Conservation (phyloP, 495 filamentous ascomycete species). For the Penicillium roqueforti region DNA sequence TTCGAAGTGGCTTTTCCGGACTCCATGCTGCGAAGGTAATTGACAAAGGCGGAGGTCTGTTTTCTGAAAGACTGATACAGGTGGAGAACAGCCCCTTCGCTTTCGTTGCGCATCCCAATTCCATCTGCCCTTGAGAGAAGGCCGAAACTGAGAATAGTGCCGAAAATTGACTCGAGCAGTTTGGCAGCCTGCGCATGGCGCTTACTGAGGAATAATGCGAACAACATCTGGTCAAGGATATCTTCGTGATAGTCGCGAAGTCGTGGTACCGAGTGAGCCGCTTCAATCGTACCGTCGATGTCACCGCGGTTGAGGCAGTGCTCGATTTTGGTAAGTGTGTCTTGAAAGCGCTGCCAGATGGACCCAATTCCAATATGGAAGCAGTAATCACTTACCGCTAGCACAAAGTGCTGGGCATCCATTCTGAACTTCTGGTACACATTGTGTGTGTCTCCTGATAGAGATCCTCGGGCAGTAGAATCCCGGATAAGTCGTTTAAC, state of each 20-base stretch:
- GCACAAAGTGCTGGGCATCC: slow-evolving; percentile 75
- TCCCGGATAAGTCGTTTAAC: slow-evolving; percentile 66
- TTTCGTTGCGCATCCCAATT: slow-evolving; percentile 31
- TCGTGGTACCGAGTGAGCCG: slow-evolving; percentile 53
- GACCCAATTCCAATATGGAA: slow-evolving; percentile 69
- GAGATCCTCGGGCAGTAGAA: slow-evolving; percentile 41
- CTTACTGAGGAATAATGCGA: slow-evolving; percentile 60
- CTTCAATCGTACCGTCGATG: slow-evolving; percentile 47
- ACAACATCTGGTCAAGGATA: slow-evolving; percentile 75
- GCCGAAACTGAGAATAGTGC: slow-evolving; percentile 64
- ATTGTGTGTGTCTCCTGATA: slow-evolving; percentile 37
- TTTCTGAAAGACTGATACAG: slow-evolving; percentile 62
- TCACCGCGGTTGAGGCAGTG: slow-evolving; percentile 46
- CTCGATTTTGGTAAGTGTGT: slow-evolving; percentile 61
- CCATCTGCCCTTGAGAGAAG: slow-evolving; percentile 45
- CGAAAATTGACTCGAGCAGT: slow-evolving; percentile 75
- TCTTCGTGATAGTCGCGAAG: slow-evolving; percentile 69
- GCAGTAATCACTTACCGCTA: slow-evolving; percentile 64
- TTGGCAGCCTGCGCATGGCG: slow-evolving; percentile 58
- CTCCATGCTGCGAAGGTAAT: slow-evolving; percentile 39
- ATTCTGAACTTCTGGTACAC: slow-evolving; percentile 60
- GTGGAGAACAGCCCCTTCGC: slow-evolving; percentile 42
- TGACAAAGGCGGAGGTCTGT: slow-evolving; percentile 61
- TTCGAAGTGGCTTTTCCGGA: slow-evolving; percentile 45
- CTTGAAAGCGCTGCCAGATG: slow-evolving; percentile 66